phyloP scores from a whole-genome alignment of 345 rosid genomes.

The Adansonia digitata region DNA sequence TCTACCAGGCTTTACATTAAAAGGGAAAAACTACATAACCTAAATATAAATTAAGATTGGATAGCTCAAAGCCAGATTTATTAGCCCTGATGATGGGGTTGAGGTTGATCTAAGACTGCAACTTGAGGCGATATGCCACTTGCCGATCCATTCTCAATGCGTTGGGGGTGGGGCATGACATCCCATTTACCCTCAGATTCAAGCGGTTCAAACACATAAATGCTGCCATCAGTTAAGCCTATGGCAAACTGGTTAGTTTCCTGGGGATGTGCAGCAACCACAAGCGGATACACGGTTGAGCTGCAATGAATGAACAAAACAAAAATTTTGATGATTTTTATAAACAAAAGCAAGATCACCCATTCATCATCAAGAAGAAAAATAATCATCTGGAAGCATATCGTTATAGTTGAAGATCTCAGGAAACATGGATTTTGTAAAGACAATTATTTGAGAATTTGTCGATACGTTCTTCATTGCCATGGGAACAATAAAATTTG shows the following conservation, averaged over 20 bases:
- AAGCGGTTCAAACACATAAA: slow-evolving; percentile 52
- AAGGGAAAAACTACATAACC: neutral
- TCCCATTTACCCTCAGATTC: slow-evolving; percentile 59
- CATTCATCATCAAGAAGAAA: neutral
- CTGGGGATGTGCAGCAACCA: slow-evolving; percentile 58
- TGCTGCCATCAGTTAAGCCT: slow-evolving; percentile 52
- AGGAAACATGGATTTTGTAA: neutral
- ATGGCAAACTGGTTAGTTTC: slow-evolving; percentile 58
- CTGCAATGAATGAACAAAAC: slow-evolving; percentile 20
- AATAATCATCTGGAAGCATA: neutral
- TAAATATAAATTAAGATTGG: neutral
- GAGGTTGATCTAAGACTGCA: slow-evolving; percentile 40
- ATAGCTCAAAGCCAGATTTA: slow-evolving; percentile 1
- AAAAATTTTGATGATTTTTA: neutral
- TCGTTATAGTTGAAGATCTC: neutral
- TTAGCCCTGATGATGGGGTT: slow-evolving; percentile 34
- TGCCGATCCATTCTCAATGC: slow-evolving; percentile 40
- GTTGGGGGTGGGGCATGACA: slow-evolving; percentile 34
- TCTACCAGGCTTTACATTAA: neutral
- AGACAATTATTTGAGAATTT: neutral
- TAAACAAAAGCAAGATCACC: neutral
- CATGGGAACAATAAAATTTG: neutral
- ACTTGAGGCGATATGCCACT: slow-evolving; percentile 32
- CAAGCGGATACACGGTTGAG: slow-evolving; percentile 40
- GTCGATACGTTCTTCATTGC: neutral